Evolutionary conservation across 2,329 filamentous ascomycete genomes (phyloP).

Genomic region (Aciculosporium take): DNA sequence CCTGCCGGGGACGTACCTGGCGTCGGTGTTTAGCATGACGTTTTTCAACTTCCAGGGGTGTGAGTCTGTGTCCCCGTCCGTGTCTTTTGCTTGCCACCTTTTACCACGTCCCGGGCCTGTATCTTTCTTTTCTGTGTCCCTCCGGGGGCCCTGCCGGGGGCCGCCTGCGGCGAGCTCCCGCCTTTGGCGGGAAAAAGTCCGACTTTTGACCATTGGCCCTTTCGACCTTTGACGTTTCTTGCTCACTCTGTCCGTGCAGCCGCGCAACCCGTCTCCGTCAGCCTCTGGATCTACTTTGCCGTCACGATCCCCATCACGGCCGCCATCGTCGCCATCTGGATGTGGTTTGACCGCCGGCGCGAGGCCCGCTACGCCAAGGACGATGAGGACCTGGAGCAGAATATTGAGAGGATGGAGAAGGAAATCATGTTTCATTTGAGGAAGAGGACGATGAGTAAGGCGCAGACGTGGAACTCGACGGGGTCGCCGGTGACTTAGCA

Average conservation of each 20-base stretch:
- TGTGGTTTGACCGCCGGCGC: slow-evolving; percentile 35
- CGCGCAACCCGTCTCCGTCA: slow-evolving; percentile 30
- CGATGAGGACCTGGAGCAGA: slow-evolving; percentile 36
- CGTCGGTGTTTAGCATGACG: slow-evolving; percentile 51
- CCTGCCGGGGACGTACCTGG: slow-evolving; percentile 46
- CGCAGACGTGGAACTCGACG: slow-evolving; percentile 36
- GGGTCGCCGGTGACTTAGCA: slow-evolving; percentile 17
- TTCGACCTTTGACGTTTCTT: background rate
- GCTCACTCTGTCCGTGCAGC: slow-evolving; percentile 9
- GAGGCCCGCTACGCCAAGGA: slow-evolving; percentile 34
- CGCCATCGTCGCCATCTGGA: slow-evolving; percentile 40
- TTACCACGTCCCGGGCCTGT: background rate
- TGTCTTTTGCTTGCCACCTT: background rate
- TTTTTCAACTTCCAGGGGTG: slow-evolving; percentile 48
- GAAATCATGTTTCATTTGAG: slow-evolving; percentile 43
- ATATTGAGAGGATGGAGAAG: slow-evolving; percentile 41
- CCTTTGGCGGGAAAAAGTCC: too few species aligned
- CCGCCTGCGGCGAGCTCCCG: too few species aligned
- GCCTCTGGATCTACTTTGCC: slow-evolving; percentile 50
- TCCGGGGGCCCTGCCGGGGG: too few species aligned
- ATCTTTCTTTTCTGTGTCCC: background rate
- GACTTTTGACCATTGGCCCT: slow-evolving; percentile 2
- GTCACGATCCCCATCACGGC: slow-evolving; percentile 45
- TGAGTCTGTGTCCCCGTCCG: slow-evolving; percentile 10
- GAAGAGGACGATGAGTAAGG: slow-evolving; percentile 42